These are phyloP conservation scores for Rhodosporidiobolus odoratus DNA, from an alignment of 768 basidiomycete species.

Conservation along the genomic window DNA sequence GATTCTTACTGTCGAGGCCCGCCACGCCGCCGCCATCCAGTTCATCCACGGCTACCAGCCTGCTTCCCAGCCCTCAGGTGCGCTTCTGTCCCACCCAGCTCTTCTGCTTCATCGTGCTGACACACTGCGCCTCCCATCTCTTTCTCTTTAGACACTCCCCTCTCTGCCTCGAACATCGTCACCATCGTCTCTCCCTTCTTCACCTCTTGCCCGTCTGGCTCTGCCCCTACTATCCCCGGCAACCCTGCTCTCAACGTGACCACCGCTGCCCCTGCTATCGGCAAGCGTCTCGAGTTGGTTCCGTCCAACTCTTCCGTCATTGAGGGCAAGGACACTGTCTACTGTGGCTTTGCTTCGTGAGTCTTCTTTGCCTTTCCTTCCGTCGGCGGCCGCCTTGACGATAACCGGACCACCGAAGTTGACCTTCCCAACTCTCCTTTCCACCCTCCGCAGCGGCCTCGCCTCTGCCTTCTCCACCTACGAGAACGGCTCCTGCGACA, in stretches of 20 bases:
- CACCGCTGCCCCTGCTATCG: slow-evolving; percentile 43
- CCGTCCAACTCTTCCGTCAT: slow-evolving; percentile 15
- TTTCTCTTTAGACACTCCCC: slow-evolving; percentile 54
- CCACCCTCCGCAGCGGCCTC: slow-evolving; percentile 8
- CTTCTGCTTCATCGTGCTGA: no score
- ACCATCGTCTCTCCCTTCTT: slow-evolving; percentile 49
- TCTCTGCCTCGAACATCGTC: slow-evolving; percentile 59
- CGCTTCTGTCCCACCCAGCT: no score
- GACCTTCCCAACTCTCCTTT: neutral
- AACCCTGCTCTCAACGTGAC: slow-evolving; percentile 52
- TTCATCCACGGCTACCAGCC: slow-evolving; percentile 53
- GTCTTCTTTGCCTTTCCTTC: neutral
- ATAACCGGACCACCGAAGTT: neutral
- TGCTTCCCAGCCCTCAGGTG: slow-evolving; percentile 58
- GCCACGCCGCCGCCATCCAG: slow-evolving; percentile 39
- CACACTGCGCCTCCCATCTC: no score
- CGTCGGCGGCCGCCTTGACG: no score
- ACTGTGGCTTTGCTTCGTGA: slow-evolving; percentile 36
- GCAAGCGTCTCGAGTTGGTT: slow-evolving; percentile 41
- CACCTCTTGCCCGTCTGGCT: slow-evolving; percentile 53
- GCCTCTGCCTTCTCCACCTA: slow-evolving; percentile 22
- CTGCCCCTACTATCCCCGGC: slow-evolving; percentile 53
- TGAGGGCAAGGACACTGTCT: neutral
- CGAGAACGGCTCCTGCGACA: slow-evolving; percentile 10
- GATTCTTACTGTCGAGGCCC: slow-evolving; percentile 58